These are phyloP conservation scores for Petasospora rhodanensis DNA, from an alignment of 1,139 yeast species.

Conservation along the genomic window DNA sequence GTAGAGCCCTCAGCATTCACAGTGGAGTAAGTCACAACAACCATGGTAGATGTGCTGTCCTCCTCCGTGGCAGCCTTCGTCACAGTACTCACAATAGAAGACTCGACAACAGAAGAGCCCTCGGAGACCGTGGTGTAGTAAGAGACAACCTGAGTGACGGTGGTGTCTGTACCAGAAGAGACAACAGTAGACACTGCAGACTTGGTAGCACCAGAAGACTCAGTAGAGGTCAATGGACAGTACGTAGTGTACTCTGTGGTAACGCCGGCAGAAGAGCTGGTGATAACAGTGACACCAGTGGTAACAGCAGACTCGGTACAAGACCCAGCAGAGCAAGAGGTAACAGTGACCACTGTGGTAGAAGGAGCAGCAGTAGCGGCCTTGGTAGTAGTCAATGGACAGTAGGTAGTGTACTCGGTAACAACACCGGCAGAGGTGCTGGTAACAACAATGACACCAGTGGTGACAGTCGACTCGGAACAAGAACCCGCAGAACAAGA, in stretches of 20 bases:
- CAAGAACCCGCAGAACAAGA: neutral
- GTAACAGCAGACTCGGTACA: constrained; percentile 10
- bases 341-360: constrained; percentile 12
- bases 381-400: neutral
- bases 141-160: constrained; percentile 1
- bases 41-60: too few species aligned
- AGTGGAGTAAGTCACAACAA: too few species aligned
- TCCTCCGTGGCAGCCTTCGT: too few species aligned
- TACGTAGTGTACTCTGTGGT: constrained; percentile 25
- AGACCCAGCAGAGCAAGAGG: constrained; percentile 8
- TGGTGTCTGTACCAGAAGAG: neutral
- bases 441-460: neutral
- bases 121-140: too few species aligned
- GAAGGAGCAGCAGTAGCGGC: constrained; percentile 4
- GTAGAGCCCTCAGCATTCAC: neutral
- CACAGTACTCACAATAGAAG: neutral
- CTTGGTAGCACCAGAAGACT: neutral
- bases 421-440: neutral
- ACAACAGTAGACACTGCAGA: neutral
- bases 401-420: neutral
- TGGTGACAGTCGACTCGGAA: neutral
- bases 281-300: constrained; percentile 8
- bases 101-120: constrained; percentile 4
- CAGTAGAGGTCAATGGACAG: constrained; percentile 28
- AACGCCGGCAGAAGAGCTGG: constrained; percentile 4